These are phyloP conservation scores for Monosporascus sp. DNA, from an alignment of 2,329 filamentous ascomycete species.

Conservation along the genomic window DNA sequence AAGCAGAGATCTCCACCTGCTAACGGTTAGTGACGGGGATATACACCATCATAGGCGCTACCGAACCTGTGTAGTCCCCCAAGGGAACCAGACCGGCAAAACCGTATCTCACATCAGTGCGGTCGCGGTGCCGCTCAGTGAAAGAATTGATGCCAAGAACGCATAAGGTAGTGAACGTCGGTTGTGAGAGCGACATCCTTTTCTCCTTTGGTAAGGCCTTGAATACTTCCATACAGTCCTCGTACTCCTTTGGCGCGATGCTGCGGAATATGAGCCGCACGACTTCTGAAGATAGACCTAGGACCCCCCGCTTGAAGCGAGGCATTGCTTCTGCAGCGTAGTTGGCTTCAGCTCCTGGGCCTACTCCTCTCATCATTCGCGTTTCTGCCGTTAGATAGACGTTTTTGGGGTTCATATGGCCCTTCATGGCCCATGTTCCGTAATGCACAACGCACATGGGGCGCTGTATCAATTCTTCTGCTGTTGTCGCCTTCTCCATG, in stretches of 20 bases:
- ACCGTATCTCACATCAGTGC: not conserved
- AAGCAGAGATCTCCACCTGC: conserved; percentile 2
- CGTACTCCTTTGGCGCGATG: not conserved
- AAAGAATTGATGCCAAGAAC: not conserved
- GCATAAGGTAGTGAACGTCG: not conserved
- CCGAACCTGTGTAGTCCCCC: not conserved
- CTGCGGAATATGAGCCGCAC: not conserved
- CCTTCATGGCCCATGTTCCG: not conserved
- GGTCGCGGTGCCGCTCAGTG: not conserved
- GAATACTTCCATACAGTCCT: not conserved
- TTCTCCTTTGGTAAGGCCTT: not conserved
- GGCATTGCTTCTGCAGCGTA: not conserved
- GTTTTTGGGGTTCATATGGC: not conserved
- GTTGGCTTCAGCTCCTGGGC: not conserved
- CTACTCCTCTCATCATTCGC: no score
- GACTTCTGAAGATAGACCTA: not conserved
- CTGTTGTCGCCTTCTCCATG: not conserved
- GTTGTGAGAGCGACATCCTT: not conserved
- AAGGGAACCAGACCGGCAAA: not conserved
- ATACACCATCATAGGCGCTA: no score
- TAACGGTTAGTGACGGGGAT: no score
- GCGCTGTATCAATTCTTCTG: not conserved
- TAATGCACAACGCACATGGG: not conserved
- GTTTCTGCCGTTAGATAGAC: not conserved
- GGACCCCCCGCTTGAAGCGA: not conserved